phyloP scores from a whole-genome alignment of 2,329 filamentous ascomycete genomes.

The Pochonia chlamydosporia region DNA sequence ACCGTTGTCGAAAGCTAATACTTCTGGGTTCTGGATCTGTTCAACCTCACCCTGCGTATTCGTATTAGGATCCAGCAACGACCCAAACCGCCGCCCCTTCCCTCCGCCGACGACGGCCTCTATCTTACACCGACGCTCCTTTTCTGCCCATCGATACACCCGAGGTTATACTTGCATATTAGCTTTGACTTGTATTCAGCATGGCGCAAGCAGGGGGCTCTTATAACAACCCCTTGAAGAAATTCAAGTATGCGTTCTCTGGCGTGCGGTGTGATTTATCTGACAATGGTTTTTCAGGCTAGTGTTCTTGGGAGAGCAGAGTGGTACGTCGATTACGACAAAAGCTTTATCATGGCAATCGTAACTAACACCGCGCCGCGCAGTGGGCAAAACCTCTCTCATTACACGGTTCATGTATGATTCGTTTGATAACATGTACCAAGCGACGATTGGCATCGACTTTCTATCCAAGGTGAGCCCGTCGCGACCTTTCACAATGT shows the following conservation, averaged over 20 bases:
- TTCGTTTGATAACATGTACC: conserved; percentile 99
- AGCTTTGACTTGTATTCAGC: conserved; percentile 21
- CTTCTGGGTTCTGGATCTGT: too few relatives aligned
- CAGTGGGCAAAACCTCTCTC: conserved; percentile 96
- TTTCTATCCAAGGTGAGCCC: conserved; percentile 85
- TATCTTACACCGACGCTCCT: too few relatives aligned
- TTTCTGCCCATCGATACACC: background rate
- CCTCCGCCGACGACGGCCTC: too few relatives aligned
- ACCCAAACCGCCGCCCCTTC: too few relatives aligned
- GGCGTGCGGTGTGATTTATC: background rate
- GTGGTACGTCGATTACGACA: conserved; percentile 59
- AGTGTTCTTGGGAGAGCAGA: conserved; percentile 97
- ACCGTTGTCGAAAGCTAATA: too few relatives aligned
- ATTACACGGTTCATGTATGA: conserved; percentile 99
- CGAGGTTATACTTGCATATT: background rate
- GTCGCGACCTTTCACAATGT: background rate
- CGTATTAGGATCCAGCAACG: too few relatives aligned
- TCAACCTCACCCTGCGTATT: too few relatives aligned
- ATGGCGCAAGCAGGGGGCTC: conserved; percentile 83
- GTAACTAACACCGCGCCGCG: conserved; percentile 18
- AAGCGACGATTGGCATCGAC: conserved; percentile 98
- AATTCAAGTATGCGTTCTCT: conserved; percentile 75
- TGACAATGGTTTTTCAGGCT: conserved; percentile 48
- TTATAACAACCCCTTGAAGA: conserved; percentile 99
- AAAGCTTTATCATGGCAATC: background rate